Evolutionary conservation across 176 grass and related monocot species (phyloP), one percentile per base, ranked within the genome.

Genomic region (Saccharum officinarum): DNA sequence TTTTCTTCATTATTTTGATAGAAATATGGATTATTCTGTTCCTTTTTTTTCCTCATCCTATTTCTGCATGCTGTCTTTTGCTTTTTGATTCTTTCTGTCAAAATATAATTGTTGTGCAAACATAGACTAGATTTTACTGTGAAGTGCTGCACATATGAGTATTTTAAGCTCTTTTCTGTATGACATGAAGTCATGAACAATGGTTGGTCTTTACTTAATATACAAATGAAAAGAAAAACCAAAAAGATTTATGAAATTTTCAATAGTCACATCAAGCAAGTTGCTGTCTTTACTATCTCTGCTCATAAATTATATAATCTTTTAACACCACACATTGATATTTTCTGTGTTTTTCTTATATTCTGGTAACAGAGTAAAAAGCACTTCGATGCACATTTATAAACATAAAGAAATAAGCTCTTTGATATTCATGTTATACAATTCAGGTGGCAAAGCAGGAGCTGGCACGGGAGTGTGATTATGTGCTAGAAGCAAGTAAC

Each of bases 381-480:
- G 17, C 44, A 4, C 20, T 3, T 69, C 52, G 25, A 57, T 55
- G 7, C 2, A 33, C 20, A 42, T 63, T 64, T 77, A n/a, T 64
- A 49, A 69, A 34, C 34, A 71, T 26, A 61, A 1, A 67, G 36
- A 90, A 38, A 37, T 86, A 78, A 25, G 47, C 36, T 79, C 67
- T 83, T 57, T 8, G 28, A 38, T 78, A 28, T 47, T 82, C 26
- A 14, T 86, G 16, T n/a, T 77, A 50, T 85, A 76, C 85, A 39
- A 39, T 31, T 74, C 71, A 95, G 97, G 97, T 98, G 54, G 97
- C 97, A 85, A 98, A 98, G 76, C 69, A 84, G 79, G 97, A 98
- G 69, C 84, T 98, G 60, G 86, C 97, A 79, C 86, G 93, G 64
- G 93, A 98, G 91, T 98, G 97, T 82, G 89, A 98, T 91, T 98